A percentile compares a stretch with the other conserved stretches of the same genome.
Conservation (phyloP, 1,284 basidiomycete species). For the Cutaneotrichosporon cyanovorans region DNA sequence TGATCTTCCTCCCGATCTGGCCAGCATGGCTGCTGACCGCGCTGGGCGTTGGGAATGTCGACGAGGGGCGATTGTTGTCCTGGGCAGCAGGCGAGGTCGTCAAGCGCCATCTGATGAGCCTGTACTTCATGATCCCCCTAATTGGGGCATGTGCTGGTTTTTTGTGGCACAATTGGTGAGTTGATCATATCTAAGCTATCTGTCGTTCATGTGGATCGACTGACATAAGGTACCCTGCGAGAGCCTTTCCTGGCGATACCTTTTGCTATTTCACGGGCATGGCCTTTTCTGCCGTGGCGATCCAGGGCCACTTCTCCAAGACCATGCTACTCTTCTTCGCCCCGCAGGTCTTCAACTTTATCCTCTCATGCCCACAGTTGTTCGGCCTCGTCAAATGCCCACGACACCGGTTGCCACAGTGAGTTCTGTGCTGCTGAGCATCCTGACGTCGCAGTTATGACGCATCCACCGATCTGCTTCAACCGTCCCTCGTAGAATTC, state of each 20-base stretch:
- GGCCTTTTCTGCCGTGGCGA: constrained; percentile 93
- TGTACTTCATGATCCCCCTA: constrained; percentile 94
- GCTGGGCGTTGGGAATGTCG: constrained; percentile 57
- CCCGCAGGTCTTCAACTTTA: constrained; percentile 96
- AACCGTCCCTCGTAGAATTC: constrained; percentile 65
- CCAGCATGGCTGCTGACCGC: constrained; percentile 60
- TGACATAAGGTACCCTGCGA: constrained; percentile 75
- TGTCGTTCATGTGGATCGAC: constrained; percentile 17
- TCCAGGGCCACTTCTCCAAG: constrained; percentile 95
- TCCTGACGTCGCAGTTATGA: constrained; percentile 57
- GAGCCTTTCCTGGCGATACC: constrained; percentile 93
- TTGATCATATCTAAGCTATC: neutral
- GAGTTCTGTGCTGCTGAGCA: constrained; percentile 22
- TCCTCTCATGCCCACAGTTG: constrained; percentile 88
- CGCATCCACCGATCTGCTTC: constrained; percentile 59
- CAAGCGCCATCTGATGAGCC: constrained; percentile 83
- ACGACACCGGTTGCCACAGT: constrained; percentile 85
- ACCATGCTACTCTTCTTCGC: constrained; percentile 90
- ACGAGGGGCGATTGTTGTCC: constrained; percentile 33
- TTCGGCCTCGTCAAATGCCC: constrained; percentile 92
- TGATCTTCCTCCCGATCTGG: constrained; percentile 71
- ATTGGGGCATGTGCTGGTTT: constrained; percentile 83
- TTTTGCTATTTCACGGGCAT: constrained; percentile 96
- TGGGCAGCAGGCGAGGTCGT: constrained; percentile 61
- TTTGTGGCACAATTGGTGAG: constrained; percentile 87